A percentile compares a stretch with the other conserved stretches of the same genome.
phyloP scores from a whole-genome alignment of 1,284 basidiomycete genomes.

The Irpex rosettiformis region DNA sequence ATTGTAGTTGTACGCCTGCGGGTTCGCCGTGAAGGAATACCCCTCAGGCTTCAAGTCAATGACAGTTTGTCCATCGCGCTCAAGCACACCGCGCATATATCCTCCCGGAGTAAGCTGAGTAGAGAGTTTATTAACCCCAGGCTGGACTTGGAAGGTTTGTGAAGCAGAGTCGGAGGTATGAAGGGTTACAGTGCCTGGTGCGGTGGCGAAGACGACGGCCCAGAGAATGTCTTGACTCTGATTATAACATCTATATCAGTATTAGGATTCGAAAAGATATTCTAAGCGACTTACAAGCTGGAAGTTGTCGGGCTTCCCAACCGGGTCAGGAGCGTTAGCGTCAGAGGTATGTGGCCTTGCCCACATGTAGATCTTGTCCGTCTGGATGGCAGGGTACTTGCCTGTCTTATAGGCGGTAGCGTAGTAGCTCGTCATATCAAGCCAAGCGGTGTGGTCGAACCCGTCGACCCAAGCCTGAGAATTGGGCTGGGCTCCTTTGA shows the following conservation, averaged over 20 bases:
- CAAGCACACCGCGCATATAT: slow-evolving; percentile 57
- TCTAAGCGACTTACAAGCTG: slow-evolving; percentile 40
- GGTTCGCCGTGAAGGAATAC: slow-evolving; percentile 52
- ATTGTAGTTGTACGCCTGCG: slow-evolving; percentile 63
- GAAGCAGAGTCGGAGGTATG: slow-evolving; percentile 41
- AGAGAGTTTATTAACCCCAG: slow-evolving; percentile 67
- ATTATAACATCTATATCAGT: not conserved
- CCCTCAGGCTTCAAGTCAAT: slow-evolving; percentile 44
- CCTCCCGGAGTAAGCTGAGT: slow-evolving; percentile 55
- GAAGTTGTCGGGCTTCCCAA: slow-evolving; percentile 53
- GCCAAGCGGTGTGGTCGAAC: slow-evolving; percentile 46
- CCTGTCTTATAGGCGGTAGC: slow-evolving; percentile 77
- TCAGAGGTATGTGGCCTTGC: slow-evolving; percentile 65
- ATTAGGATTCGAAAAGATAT: too few species aligned
- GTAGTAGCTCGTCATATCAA: slow-evolving; percentile 67
- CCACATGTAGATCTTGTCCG: slow-evolving; percentile 73
- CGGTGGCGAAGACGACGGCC: slow-evolving; percentile 65
- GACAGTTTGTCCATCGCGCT: slow-evolving; percentile 49
- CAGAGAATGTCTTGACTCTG: slow-evolving; percentile 56
- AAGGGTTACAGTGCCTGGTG: slow-evolving; percentile 48
- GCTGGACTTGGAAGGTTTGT: slow-evolving; percentile 46
- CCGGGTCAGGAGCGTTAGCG: slow-evolving; percentile 48
- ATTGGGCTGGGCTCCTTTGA: slow-evolving; percentile 60
- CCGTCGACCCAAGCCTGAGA: slow-evolving; percentile 33
- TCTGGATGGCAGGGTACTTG: slow-evolving; percentile 53